phyloP scores from a whole-genome alignment of 192 early-diverging fungal species.

The Entrophospora sp. region DNA sequence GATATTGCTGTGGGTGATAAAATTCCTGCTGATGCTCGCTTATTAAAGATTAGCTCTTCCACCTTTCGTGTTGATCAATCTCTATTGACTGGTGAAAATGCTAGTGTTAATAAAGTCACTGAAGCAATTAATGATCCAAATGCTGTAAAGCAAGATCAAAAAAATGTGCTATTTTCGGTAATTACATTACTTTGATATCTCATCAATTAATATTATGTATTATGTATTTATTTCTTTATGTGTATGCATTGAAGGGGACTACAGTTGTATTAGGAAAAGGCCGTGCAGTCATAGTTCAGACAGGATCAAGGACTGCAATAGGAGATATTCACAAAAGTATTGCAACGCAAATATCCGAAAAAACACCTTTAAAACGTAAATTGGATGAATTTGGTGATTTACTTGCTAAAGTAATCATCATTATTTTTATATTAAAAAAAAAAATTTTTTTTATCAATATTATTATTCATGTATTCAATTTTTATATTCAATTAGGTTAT shows the following conservation, averaged over 20 bases:
- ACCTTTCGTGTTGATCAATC: constrained; percentile 93
- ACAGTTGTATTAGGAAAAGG: constrained; percentile 90
- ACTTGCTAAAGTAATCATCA: constrained; percentile 61
- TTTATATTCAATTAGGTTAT: constrained; percentile 45
- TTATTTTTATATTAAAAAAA: constrained; percentile 21
- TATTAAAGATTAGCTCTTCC: constrained; percentile 71
- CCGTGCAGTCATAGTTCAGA: constrained; percentile 76
- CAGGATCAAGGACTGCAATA: constrained; percentile 84
- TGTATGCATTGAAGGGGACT: constrained; percentile 52
- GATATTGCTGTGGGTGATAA: constrained; percentile 89
- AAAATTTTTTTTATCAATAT: neutral
- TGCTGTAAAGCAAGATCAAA: constrained; percentile 92
- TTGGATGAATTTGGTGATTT: constrained; percentile 93
- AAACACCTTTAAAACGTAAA: constrained; percentile 91
- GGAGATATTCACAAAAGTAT: constrained; percentile 91
- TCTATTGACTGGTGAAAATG: constrained; percentile 91
- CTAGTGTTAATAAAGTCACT: constrained; percentile 78
- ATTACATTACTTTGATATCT: constrained; percentile 41
- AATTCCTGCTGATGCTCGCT: constrained; percentile 89
- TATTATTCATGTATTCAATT: constrained; percentile 32
- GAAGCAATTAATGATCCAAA: constrained; percentile 50
- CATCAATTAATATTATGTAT: constrained; percentile 53
- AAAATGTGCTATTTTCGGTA: constrained; percentile 91
- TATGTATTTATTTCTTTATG: too few relatives aligned
- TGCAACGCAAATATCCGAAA: constrained; percentile 72